Percentiles rank a stretch among this genome's conserved stretches.
These are phyloP conservation scores for Bolboschoenoplectus hybrid DNA, from an alignment of 202 grass and related monocot species.

Conservation along the genomic window DNA sequence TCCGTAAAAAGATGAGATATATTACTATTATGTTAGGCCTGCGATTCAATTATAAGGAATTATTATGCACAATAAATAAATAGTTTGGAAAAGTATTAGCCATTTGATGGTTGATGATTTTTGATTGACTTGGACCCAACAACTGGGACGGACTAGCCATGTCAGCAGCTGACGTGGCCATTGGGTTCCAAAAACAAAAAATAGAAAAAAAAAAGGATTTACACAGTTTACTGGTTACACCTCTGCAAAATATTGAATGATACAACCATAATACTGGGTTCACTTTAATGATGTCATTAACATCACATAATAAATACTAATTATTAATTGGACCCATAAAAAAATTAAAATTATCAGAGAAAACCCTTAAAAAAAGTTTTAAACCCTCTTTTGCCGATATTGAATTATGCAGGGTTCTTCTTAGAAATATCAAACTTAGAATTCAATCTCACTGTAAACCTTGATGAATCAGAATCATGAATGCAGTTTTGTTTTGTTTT, in stretches of 20 bases:
- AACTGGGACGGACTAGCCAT: not conserved
- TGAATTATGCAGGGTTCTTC: not conserved
- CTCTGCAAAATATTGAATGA: not conserved
- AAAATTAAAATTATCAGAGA: not conserved
- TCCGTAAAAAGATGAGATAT: no score
- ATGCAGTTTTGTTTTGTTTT: not conserved
- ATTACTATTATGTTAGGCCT: no score
- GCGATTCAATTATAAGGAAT: not conserved
- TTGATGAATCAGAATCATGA: not conserved
- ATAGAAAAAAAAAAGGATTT: not conserved
- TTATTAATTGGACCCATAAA: not conserved
- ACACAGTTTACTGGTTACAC: not conserved
- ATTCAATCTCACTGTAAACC: slow-evolving; percentile 19
- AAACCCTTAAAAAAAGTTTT: no score
- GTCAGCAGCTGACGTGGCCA: not conserved
- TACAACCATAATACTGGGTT: not conserved
- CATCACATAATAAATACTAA: not conserved
- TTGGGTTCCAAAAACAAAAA: not conserved
- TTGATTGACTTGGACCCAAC: not conserved
- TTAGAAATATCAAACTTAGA: not conserved
- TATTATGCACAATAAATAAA: not conserved
- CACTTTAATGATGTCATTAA: not conserved
- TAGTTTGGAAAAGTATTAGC: not conserved
- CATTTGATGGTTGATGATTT: not conserved
- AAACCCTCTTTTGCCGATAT: not conserved